phyloP scores from a whole-genome alignment of 371 early-diverging fungal genomes.

The Parasitella parasitica region DNA sequence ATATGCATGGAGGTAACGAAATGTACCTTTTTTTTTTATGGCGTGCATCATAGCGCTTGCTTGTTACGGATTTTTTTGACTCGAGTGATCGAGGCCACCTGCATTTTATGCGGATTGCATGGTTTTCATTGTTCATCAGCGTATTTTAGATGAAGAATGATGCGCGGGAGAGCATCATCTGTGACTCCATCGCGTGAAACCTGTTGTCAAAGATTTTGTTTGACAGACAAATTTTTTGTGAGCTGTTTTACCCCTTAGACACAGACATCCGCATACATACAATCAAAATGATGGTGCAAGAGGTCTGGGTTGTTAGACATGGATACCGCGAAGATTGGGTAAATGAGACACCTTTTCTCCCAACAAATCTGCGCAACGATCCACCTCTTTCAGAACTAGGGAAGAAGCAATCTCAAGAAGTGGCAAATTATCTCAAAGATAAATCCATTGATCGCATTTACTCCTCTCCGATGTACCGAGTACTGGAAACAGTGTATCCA shows the following conservation, averaged over 20 bases:
- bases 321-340: constrained; percentile 47
- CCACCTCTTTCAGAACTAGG: constrained; percentile 35
- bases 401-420: constrained; percentile 33
- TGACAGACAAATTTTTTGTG: background rate
- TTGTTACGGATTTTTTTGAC: too few relatives aligned
- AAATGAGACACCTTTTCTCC: constrained; percentile 20
- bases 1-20: background rate
- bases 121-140: too few relatives aligned
- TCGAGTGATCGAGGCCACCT: too few relatives aligned
- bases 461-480: constrained; percentile 43
- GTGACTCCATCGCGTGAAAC: background rate
- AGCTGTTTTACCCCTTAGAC: background rate
- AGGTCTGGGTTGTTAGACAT: constrained; percentile 39
- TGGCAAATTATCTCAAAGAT: constrained; percentile 25
- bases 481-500: constrained; percentile 35
- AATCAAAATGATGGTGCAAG: constrained; percentile 24
- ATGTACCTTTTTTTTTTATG: too few relatives aligned
- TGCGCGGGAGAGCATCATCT: too few relatives aligned
- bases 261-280: background rate
- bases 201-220: background rate
- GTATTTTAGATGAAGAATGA: too few relatives aligned
- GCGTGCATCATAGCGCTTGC: too few relatives aligned
- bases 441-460: constrained; percentile 33
- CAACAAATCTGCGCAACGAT: constrained; percentile 29
- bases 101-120: too few relatives aligned